Percentiles rank a stretch among this genome's conserved stretches.
These are phyloP conservation scores for Dryas octopetala DNA, from an alignment of 306 rosid species.

Conservation along the genomic window DNA sequence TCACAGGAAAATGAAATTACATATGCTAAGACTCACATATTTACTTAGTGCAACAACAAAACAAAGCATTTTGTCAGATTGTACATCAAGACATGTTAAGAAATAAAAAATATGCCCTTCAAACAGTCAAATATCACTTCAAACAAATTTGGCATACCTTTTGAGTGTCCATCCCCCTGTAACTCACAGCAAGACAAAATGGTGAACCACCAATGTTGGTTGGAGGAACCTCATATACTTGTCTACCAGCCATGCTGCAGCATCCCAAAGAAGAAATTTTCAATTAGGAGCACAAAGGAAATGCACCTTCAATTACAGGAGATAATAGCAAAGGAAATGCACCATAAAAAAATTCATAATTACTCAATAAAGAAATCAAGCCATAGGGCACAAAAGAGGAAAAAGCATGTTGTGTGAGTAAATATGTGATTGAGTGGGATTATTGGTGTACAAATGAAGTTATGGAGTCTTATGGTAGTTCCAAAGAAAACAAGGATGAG, in stretches of 20 bases:
- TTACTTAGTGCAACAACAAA: neutral
- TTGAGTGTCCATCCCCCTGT: conserved; percentile 75
- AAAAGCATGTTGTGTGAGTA: neutral
- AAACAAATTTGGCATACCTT: conserved; percentile 51
- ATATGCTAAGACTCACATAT: neutral
- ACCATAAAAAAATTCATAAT: neutral
- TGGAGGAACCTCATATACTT: conserved; percentile 75
- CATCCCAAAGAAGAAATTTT: conserved; percentile 24
- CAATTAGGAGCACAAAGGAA: conserved; percentile 4
- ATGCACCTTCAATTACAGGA: too few species aligned
- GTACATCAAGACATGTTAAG: neutral
- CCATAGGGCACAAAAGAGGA: neutral
- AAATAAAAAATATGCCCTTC: neutral
- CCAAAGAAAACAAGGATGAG: neutral
- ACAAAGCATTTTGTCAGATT: neutral
- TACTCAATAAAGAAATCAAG: neutral
- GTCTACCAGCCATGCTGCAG: conserved; percentile 89
- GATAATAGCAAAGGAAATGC: neutral
- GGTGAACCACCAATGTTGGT: conserved; percentile 68
- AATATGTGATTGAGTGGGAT: neutral
- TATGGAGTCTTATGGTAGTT: neutral
- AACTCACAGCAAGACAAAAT: conserved; percentile 70
- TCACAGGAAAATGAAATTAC: neutral
- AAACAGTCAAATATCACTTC: conserved; percentile 1
- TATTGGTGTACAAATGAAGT: neutral